These are phyloP conservation scores for Apocynum venetum DNA, from an alignment of 257 asterid genomes.

Conservation along the genomic window DNA sequence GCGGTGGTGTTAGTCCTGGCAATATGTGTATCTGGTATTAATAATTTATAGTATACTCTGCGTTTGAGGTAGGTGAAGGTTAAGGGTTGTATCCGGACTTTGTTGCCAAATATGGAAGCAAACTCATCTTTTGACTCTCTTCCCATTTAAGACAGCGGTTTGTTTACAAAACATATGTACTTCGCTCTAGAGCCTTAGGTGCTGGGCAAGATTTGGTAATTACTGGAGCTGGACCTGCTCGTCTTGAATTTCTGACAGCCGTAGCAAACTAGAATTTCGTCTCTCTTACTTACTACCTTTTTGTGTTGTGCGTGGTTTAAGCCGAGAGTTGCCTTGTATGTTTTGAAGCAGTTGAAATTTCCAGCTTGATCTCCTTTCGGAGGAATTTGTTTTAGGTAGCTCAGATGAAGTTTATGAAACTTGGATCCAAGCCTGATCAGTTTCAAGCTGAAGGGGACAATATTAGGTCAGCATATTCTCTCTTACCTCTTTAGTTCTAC, in stretches of 20 bases:
- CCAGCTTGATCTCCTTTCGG: slow-evolving; percentile 10
- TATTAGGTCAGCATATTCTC: slow-evolving; percentile 53
- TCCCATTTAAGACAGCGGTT: slow-evolving; percentile 14
- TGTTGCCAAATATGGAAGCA: slow-evolving; percentile 25
- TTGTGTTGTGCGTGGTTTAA: not conserved
- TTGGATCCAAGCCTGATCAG: slow-evolving; percentile 88
- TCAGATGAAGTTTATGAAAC: slow-evolving; percentile 94
- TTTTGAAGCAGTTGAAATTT: not conserved
- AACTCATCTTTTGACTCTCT: slow-evolving; percentile 14
- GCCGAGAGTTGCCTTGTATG: not conserved
- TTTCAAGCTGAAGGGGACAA: slow-evolving; percentile 75
- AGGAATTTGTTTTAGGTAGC: slow-evolving; percentile 9
- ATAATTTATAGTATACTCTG: slow-evolving; percentile 23
- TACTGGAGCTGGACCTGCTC: not conserved
- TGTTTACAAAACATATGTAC: not conserved
- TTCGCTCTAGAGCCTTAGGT: slow-evolving; percentile 2
- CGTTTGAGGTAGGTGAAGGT: slow-evolving; percentile 18
- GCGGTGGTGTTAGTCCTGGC: slow-evolving; percentile 35
- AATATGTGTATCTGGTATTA: slow-evolving; percentile 29
- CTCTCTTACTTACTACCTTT: not conserved
- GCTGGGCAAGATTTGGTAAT: slow-evolving; percentile 1
- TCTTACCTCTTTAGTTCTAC: not conserved
- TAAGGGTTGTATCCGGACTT: slow-evolving; percentile 22
- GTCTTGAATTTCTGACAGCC: slow-evolving; percentile 9
- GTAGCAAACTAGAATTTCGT: slow-evolving; percentile 1